These are phyloP conservation scores for Moesziomyces antarcticus DNA, from an alignment of 1,284 basidiomycete species.

Conservation along the genomic window DNA sequence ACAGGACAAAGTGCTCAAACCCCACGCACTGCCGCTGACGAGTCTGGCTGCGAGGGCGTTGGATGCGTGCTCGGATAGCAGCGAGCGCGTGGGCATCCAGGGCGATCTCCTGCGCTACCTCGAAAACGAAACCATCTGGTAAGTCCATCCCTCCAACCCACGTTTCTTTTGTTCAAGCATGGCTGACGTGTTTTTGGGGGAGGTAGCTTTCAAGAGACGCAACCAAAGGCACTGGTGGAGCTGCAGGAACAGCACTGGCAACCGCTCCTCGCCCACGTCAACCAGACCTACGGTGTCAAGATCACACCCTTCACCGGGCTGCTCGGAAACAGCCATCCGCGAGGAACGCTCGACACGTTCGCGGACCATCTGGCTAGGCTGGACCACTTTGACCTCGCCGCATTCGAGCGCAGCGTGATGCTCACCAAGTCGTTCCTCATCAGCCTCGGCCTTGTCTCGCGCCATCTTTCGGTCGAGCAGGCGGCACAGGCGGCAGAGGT, in stretches of 20 bases:
- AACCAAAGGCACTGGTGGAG: constrained; percentile 79
- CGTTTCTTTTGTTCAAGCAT: not conserved
- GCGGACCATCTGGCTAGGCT: constrained; percentile 24
- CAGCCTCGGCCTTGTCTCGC: constrained; percentile 82
- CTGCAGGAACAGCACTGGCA: constrained; percentile 91
- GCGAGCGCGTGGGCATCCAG: constrained; percentile 76
- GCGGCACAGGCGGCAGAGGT: constrained; percentile 88
- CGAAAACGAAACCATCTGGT: constrained; percentile 96
- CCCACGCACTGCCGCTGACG: constrained; percentile 90
- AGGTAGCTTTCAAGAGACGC: constrained; percentile 81
- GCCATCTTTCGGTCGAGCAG: constrained; percentile 77
- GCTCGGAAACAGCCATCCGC: constrained; percentile 42
- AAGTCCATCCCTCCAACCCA: constrained; percentile 54
- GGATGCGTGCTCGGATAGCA: constrained; percentile 77
- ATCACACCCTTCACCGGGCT: constrained; percentile 45
- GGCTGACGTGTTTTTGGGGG: no score
- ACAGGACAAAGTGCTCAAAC: constrained; percentile 85
- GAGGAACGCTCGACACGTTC: constrained; percentile 25
- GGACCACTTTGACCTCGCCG: constrained; percentile 68
- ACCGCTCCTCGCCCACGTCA: constrained; percentile 85
- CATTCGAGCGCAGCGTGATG: constrained; percentile 90
- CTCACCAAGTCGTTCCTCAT: constrained; percentile 92
- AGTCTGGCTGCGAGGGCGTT: constrained; percentile 85
- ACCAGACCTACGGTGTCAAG: constrained; percentile 73
- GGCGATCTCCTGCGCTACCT: constrained; percentile 84